Conservation (phyloP, 2,329 filamentous ascomycete species). For the Aspergillus sp. region DNA sequence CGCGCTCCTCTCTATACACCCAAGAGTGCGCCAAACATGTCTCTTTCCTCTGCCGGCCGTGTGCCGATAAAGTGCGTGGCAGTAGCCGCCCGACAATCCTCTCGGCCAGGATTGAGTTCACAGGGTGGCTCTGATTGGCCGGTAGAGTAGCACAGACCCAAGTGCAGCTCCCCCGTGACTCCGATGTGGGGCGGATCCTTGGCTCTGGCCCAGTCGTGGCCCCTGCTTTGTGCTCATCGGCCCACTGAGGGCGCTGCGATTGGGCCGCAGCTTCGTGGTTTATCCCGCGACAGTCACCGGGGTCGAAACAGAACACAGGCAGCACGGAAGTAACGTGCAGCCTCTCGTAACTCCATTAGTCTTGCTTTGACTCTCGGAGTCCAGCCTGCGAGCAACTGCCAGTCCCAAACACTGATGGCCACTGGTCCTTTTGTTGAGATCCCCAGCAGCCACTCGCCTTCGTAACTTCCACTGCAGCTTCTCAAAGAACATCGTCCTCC, state of each 20-base stretch:
- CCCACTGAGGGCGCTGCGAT: constrained; percentile 5
- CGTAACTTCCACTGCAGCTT: background rate
- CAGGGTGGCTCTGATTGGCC: background rate
- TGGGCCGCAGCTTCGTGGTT: constrained; percentile 17
- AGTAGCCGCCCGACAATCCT: background rate
- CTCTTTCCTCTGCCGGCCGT: background rate
- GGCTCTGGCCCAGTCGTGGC: constrained; percentile 23
- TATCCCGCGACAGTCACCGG: constrained; percentile 22
- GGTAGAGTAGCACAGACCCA: constrained; percentile 9
- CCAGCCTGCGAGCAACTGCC: background rate
- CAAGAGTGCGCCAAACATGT: background rate
- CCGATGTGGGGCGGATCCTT: constrained; percentile 11
- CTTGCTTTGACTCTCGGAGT: background rate
- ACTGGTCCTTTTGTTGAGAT: too few relatives aligned
- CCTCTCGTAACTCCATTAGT: background rate
- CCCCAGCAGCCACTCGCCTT: background rate
- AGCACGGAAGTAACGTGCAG: constrained; percentile 9
- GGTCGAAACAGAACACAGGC: constrained; percentile 6
- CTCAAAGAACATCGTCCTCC: constrained; percentile 6
- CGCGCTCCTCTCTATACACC: background rate
- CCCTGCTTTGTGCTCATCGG: constrained; percentile 16
- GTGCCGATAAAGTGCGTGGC: constrained; percentile 5
- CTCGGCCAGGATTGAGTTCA: constrained; percentile 8
- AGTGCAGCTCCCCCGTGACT: constrained; percentile 17
- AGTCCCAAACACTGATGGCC: background rate